A percentile compares a stretch with the other conserved stretches of the same genome.
phyloP scores from a whole-genome alignment of 495 filamentous ascomycete genomes.

The Hypoxylon intermedium region DNA sequence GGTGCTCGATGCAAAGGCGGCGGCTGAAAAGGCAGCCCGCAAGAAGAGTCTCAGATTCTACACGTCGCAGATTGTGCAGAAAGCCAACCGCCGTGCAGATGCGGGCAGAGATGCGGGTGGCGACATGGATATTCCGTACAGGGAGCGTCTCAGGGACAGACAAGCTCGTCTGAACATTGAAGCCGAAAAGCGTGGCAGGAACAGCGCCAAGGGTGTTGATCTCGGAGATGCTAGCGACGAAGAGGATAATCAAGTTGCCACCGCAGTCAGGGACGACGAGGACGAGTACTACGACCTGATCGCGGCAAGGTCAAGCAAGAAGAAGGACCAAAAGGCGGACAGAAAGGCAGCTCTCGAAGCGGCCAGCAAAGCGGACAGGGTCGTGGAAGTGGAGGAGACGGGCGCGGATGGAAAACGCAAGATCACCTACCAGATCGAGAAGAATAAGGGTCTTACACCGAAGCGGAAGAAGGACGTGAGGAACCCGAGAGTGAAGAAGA shows the following conservation, averaged over 20 bases:
- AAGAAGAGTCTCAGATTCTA: constrained; percentile 95
- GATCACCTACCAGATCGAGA: constrained; percentile 90
- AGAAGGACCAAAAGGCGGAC: constrained; percentile 73
- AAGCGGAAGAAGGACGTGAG: constrained; percentile 88
- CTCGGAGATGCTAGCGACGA: constrained; percentile 67
- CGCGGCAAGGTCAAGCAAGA: constrained; percentile 71
- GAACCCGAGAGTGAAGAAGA: constrained; percentile 98
- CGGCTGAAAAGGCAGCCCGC: constrained; percentile 80
- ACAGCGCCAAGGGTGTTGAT: constrained; percentile 64
- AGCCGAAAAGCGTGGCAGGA: constrained; percentile 82
- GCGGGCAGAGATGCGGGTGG: constrained; percentile 85
- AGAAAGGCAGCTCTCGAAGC: constrained; percentile 52
- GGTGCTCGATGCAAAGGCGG: constrained; percentile 54
- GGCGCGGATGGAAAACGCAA: constrained; percentile 81
- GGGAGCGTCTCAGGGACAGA: constrained; percentile 84
- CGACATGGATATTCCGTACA: constrained; percentile 88
- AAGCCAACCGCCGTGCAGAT: constrained; percentile 81
- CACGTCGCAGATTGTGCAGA: constrained; percentile 93
- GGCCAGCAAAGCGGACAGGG: constrained; percentile 57
- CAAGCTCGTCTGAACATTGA: constrained; percentile 84
- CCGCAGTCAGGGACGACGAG: constrained; percentile 62
- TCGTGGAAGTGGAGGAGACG: constrained; percentile 67
- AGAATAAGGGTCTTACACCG: constrained; percentile 94
- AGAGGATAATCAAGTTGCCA: constrained; percentile 62
- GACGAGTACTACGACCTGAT: constrained; percentile 92